Percentiles rank a stretch among this genome's conserved stretches.
Conservation (phyloP, 352 stramenopile genomes). For the Pythium coloratum region DNA sequence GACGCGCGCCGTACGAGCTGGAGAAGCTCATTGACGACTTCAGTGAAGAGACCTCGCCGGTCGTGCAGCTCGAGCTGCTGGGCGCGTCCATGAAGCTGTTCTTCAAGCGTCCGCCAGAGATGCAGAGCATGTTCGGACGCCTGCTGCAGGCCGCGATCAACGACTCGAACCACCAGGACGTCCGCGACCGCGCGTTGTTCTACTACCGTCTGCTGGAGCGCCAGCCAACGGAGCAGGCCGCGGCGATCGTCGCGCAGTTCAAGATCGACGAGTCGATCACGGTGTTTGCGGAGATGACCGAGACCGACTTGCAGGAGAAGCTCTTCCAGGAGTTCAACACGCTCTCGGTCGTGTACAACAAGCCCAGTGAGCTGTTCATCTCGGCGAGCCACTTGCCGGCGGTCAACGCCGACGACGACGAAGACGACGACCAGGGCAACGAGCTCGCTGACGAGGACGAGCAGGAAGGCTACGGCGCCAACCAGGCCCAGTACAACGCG, state of each 20-base stretch:
- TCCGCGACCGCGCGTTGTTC: constrained; percentile 96
- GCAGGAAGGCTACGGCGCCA: constrained; percentile 36
- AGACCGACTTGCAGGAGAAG: constrained; percentile 84
- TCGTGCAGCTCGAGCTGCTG: constrained; percentile 94
- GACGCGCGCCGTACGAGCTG: constrained; percentile 95
- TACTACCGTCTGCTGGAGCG: constrained; percentile 97
- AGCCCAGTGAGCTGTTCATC: constrained; percentile 96
- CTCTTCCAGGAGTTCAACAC: constrained; percentile 98
- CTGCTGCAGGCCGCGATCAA: constrained; percentile 94
- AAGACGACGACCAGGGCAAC: constrained; percentile 49
- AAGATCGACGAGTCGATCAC: constrained; percentile 76
- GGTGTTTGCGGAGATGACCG: constrained; percentile 82
- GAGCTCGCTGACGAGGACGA: constrained; percentile 34
- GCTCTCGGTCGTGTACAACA: constrained; percentile 96
- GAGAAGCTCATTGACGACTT: constrained; percentile 96
- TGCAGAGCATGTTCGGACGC: constrained; percentile 96
- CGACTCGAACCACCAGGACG: constrained; percentile 94
- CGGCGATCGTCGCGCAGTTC: constrained; percentile 87
- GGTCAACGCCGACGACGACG: constrained; percentile 45
- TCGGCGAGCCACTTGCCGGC: constrained; percentile 62
- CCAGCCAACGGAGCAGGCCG: constrained; percentile 90
- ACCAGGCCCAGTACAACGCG: constrained; percentile 47
- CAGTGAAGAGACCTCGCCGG: constrained; percentile 83
- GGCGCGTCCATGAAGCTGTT: constrained; percentile 98
- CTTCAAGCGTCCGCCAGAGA: constrained; percentile 97